Evolutionary conservation across 768 basidiomycete genomes (phyloP), one percentile per base, ranked within the genome.

Genomic region (Podaxis sp.): DNA sequence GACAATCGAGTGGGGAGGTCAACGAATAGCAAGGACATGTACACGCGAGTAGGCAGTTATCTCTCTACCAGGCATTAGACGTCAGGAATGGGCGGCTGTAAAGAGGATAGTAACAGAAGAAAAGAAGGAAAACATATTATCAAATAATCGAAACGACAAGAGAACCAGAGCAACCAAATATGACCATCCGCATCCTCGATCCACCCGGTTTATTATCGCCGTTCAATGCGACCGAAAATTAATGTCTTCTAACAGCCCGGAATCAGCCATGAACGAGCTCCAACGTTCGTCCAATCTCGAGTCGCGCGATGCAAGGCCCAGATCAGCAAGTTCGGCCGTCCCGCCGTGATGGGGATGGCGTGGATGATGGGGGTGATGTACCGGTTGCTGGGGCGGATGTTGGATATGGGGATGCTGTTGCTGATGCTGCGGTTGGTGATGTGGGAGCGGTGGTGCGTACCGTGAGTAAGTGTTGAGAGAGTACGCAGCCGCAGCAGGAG

Each of bases 281-380:
- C 88, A 90, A 65, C 84, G 80, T 56, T 87, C 85, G 65, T 87
- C 85, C 59, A 87, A 80, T n/a, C 82, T 77, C 15, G 83, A 83
- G 61, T 88, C 86, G 15, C 85, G 68, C 9, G 86, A 75, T 4
- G 85, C 85, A 26, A 90, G 74, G 6, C 89, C 89, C 3, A 90
- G 77, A 59, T 85, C 80, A 0, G 84, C 82, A 17, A 89, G 73
- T 57, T 86, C 85, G 17, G 68, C 51, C 19, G 63, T 52, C 46
- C 57, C 46, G 56, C 48, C 36, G 22, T 48, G 40, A 24, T 56
- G 65, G 2, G 22, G 39, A 49, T 55, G 59, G 2, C 59, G 64
- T 0, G 22, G 39, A 49, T 55, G 59, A 9, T 63, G 52, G 13
- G 30, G 52, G 28, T 61, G 48, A 3, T 51, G 49, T 12, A 36